A percentile compares a stretch with the other conserved stretches of the same genome.
phyloP scores from a whole-genome alignment of 148 eudicot species.

The Suaeda aralocaspica region DNA sequence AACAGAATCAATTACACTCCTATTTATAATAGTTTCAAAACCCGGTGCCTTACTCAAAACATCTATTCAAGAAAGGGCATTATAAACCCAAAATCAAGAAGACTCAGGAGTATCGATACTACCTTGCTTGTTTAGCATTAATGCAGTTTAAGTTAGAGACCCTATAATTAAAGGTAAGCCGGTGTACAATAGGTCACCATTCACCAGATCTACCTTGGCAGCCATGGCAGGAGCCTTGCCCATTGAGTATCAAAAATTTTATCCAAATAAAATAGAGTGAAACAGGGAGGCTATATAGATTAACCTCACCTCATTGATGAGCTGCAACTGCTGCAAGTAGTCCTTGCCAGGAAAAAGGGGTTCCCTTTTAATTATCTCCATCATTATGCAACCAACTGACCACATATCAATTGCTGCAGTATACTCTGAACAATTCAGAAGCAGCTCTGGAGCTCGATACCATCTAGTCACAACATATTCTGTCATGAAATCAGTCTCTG shows the following conservation, averaged over 20 bases:
- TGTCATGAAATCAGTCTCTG: conserved; percentile 93
- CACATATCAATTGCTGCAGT: conserved; percentile 92
- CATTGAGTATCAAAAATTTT: no score
- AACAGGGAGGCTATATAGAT: not conserved
- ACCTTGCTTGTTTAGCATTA: no score
- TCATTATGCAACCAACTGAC: conserved; percentile 97
- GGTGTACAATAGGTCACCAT: no score
- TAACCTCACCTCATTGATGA: conserved; percentile 54
- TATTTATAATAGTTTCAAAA: no score
- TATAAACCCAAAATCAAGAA: no score
- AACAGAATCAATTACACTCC: no score
- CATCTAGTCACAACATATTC: conserved; percentile 98
- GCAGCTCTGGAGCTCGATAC: conserved; percentile 94
- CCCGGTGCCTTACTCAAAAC: not conserved
- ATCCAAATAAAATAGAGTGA: not conserved
- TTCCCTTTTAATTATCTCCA: conserved; percentile 83
- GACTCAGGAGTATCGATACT: no score
- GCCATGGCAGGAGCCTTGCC: no score
- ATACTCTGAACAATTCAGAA: conserved; percentile 91
- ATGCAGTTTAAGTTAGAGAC: no score
- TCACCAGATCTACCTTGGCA: no score
- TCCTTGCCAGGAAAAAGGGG: conserved; percentile 93
- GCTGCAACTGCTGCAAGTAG: conserved; percentile 80
- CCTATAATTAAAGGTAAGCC: no score
- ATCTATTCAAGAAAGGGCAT: not conserved